A percentile compares a stretch with the other conserved stretches of the same genome.
Conservation (phyloP, 2,329 filamentous ascomycete genomes). For the Allantophomopsis cytisporea region DNA sequence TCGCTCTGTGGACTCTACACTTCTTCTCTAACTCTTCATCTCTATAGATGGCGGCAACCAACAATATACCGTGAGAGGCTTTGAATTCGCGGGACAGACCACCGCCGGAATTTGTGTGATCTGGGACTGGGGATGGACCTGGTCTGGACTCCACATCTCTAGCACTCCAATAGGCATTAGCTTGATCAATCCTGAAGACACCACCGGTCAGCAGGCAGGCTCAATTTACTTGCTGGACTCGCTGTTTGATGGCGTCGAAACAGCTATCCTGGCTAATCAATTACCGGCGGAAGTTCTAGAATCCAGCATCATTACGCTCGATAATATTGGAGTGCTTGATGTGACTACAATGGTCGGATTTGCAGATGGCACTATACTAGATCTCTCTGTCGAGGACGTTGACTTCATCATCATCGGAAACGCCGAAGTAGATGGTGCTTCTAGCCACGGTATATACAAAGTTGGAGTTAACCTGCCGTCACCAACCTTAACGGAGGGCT, state of each 20-base stretch:
- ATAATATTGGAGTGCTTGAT: neutral
- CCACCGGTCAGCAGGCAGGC: neutral
- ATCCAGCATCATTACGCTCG: no score
- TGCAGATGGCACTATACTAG: no score
- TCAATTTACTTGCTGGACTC: slow-evolving; percentile 3
- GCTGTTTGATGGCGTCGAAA: slow-evolving; percentile 1
- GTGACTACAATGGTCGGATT: neutral
- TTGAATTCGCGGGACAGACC: slow-evolving; percentile 58
- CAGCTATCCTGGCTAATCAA: no score
- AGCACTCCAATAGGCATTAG: neutral
- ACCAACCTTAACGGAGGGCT: no score
- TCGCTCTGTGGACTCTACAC: no score
- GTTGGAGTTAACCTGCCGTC: no score
- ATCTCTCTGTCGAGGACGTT: no score
- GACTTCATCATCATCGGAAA: neutral
- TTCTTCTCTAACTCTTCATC: no score
- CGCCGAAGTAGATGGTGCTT: neutral
- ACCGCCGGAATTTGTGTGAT: slow-evolving; percentile 27
- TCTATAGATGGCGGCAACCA: slow-evolving; percentile 36
- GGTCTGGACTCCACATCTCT: slow-evolving; percentile 23
- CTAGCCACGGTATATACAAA: no score
- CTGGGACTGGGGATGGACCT: slow-evolving; percentile 48
- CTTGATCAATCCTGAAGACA: neutral
- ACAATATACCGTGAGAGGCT: slow-evolving; percentile 44
- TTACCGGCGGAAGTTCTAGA: no score